Evolutionary conservation across 164 flowering plant species (phyloP).

Genomic region (Piper longum): DNA sequence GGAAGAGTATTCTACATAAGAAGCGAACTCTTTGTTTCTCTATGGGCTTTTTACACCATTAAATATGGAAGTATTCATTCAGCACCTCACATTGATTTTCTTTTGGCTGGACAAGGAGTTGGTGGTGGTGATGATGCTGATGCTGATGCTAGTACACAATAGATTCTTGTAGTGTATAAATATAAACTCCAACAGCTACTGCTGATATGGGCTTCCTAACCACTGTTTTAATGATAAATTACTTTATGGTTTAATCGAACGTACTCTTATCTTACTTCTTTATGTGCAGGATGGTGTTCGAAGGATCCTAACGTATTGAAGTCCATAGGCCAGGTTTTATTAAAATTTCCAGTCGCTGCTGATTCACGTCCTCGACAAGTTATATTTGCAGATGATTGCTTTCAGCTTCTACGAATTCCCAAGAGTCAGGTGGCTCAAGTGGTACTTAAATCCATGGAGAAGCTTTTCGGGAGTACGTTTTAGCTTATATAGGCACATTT

Average conservation of each 20-base stretch:
- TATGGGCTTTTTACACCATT: too few relatives aligned
- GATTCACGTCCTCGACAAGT: conserved; percentile 58
- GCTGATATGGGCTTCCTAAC: too few relatives aligned
- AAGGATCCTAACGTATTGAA: conserved; percentile 65
- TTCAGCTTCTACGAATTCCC: conserved; percentile 41
- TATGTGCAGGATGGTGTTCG: conserved; percentile 71
- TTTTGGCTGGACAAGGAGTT: too few relatives aligned
- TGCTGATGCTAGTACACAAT: too few relatives aligned
- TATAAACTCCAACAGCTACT: too few relatives aligned
- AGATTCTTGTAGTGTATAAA: too few relatives aligned
- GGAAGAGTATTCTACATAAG: too few relatives aligned
- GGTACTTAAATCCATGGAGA: conserved; percentile 67
- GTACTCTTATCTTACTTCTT: neutral
- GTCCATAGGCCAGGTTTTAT: conserved; percentile 71
- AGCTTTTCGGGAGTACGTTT: conserved; percentile 83
- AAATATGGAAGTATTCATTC: too few relatives aligned
- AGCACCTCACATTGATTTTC: too few relatives aligned
- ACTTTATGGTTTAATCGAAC: neutral
- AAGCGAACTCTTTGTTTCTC: too few relatives aligned
- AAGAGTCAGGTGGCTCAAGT: conserved; percentile 34
- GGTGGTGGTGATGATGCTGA: too few relatives aligned
- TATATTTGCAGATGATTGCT: conserved; percentile 77
- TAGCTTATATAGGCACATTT: neutral
- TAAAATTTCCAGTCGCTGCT: conserved; percentile 65
- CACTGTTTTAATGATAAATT: neutral